Evolutionary conservation across 805 yeast genomes (phyloP).

Genomic region (Nakazawaea pomicola): DNA sequence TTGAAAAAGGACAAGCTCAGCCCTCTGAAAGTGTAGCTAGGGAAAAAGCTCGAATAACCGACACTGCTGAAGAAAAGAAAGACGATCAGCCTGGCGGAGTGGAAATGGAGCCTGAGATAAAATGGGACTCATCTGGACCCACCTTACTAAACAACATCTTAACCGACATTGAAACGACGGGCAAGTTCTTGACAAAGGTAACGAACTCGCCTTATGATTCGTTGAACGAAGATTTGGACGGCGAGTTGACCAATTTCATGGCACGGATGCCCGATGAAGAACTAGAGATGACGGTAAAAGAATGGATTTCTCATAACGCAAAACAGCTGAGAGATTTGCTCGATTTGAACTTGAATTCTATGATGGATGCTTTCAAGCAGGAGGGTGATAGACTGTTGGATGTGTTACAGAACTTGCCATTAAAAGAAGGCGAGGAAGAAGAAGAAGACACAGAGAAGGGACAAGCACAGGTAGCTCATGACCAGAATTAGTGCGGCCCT

Average conservation of each 20-base stretch:
- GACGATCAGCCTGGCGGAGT: background rate
- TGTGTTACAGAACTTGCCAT: constrained; percentile 32
- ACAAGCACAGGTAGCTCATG: too few species aligned
- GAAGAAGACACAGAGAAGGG: too few species aligned
- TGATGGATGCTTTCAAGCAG: constrained; percentile 41
- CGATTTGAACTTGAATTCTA: constrained; percentile 37
- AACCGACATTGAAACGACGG: constrained; percentile 29
- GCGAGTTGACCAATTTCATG: constrained; percentile 58
- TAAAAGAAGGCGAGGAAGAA: constrained; percentile 13
- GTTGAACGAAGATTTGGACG: constrained; percentile 59
- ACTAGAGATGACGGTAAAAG: constrained; percentile 59
- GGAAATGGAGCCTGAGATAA: background rate
- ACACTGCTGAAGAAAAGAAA: too few species aligned
- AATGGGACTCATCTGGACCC: constrained; percentile 10
- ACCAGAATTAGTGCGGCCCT: too few species aligned
- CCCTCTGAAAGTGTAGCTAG: too few species aligned
- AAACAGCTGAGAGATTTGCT: constrained; percentile 46
- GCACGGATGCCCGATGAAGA: constrained; percentile 68
- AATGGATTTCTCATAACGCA: constrained; percentile 63
- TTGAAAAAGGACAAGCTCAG: background rate
- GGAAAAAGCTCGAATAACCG: too few species aligned
- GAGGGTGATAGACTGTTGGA: constrained; percentile 49
- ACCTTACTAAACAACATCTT: constrained; percentile 12
- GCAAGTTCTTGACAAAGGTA: constrained; percentile 29
- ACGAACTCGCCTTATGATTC: constrained; percentile 30